Base-by-base conservation (phyloP, 78 protist species). In the Monocercomonoides exilis region DNA sequence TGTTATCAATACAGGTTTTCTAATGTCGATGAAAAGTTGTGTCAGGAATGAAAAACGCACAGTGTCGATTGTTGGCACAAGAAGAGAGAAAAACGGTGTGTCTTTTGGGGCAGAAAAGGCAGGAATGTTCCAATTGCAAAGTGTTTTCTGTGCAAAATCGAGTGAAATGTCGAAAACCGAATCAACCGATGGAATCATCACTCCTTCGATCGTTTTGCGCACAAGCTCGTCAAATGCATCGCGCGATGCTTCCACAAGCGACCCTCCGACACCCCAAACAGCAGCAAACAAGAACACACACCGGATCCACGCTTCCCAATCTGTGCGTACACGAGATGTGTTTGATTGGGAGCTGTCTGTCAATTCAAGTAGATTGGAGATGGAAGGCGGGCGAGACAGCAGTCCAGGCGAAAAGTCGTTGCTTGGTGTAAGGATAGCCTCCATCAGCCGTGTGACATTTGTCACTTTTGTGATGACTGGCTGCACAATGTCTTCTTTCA, bases 241-340 rank as follows among this genome's bases (percentile, higher is more conserved):
- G 46, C 64, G 46, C 29, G 46, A 2, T 2, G 0, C 1, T 4
- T 44, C 87, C 82, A 35, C 86, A 33, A 94, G 0, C 44, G 90
- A 46, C 44, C 89, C 93, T 2, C 96, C 96, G 3, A 94, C 3
- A 32, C 89, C 45, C 96, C 96, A 94, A 54, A 91, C 44, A 11
- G 77, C 45, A 2, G 87, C 45, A 41, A 91, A 92, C 21, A 41
- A 29, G 80, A 92, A 94, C 45, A 21, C 38, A 21, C 38, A 29
- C 70, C 70, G 11, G 70, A 54, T 11, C 70, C 70, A 54, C 11
- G 38, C 70, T 54, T 54, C 70, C 11, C 11, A 54, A 21, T 29
- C 70, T 54, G 70, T 54, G 70, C 21, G 11, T 29, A 29, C 70
- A 29, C 21, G 11, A 21, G 21, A 29, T 54, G 70, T 11, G 11